Evolutionary conservation across 495 filamentous ascomycete species (phyloP), one percentile per base, ranked within the genome.

Genomic region (Penicillium macrosclerotiorum): DNA sequence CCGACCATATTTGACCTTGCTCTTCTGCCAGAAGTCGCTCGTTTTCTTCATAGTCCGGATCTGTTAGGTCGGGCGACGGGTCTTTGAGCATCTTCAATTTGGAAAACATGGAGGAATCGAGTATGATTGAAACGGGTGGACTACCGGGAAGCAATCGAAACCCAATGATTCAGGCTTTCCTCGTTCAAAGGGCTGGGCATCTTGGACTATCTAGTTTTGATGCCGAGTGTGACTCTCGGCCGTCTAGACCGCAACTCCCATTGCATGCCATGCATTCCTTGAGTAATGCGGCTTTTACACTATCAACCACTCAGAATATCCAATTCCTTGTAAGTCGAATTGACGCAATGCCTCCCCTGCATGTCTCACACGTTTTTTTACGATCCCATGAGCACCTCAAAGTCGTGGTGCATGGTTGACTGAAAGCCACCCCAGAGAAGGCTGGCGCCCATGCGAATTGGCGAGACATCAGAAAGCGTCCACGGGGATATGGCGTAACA

Each of bases 281-380:
- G 12, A 30, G 30, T 24, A 26, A 19, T 8, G 25, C 33, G 32
- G 9, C 39, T 33, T 26, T 25, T 6, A 19, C 25, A 26, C 8
- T 34, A n/a, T n/a, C n/a, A n/a, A n/a, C n/a, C n/a, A n/a, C n/a
- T n/a, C 1, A 16, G 11, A 4, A 40, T 23, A 22, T 8, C 16
- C 24, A 12, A 34, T 14, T 2, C 13, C 26, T 34, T 8, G 13
- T 26, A 41, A 40, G 25, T 22, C 16, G 12, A 22, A 26, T 24
- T 52, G 31, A 45, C 37, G 41, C 37, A 47, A 42, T 40, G 17
- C 13, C 16, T 48, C 0, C 17, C 19, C 47, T 61, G 57, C 45
- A 49, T 61, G 54, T 61, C 57, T 61, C 49, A 55, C 57, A 58
- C 42, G 51, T 57, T 51, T 42, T 45, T 42, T 42, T 9, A 1